Percentiles rank a stretch among this genome's conserved stretches.
phyloP scores from a whole-genome alignment of 2,329 filamentous ascomycete species.

The Nigrograna mackinnonii region DNA sequence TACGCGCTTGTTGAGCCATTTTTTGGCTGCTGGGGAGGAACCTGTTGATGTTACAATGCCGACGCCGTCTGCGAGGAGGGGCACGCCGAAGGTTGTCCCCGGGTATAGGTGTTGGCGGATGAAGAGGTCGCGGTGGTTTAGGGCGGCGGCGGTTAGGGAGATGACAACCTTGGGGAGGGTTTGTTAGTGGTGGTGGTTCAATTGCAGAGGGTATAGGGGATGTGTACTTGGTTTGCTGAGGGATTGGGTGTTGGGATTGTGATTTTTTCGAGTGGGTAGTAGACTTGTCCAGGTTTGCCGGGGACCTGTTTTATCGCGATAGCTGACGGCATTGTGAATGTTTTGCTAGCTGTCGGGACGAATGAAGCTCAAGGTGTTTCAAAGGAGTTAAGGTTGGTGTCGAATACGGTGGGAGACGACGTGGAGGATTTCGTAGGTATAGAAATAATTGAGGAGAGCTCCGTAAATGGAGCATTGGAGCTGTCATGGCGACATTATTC shows the following conservation, averaged over 20 bases:
- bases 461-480: no score
- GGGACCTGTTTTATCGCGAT: constrained; percentile 71
- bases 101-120: constrained; percentile 92
- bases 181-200: background rate
- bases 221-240: constrained; percentile 31
- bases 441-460: no score
- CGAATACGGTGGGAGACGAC: no score
- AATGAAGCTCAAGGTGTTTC: no score
- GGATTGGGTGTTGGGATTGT: constrained; percentile 29
- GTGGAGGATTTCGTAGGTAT: no score
- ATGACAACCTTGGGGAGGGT: constrained; percentile 73
- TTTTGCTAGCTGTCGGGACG: no score
- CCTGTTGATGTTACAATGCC: constrained; percentile 73
- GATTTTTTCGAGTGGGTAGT: constrained; percentile 64
- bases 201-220: background rate
- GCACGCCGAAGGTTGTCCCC: constrained; percentile 75
- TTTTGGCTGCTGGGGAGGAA: constrained; percentile 53
- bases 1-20: constrained; percentile 69
- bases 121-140: constrained; percentile 96
- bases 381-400: no score
- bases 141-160: constrained; percentile 74
- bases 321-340: constrained; percentile 52
- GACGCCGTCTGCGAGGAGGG: constrained; percentile 81
- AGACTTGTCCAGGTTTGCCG: constrained; percentile 86
- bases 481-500: no score